Base-by-base conservation (phyloP, 192 early-diverging fungal species). In the Chytriomyces sp. region DNA sequence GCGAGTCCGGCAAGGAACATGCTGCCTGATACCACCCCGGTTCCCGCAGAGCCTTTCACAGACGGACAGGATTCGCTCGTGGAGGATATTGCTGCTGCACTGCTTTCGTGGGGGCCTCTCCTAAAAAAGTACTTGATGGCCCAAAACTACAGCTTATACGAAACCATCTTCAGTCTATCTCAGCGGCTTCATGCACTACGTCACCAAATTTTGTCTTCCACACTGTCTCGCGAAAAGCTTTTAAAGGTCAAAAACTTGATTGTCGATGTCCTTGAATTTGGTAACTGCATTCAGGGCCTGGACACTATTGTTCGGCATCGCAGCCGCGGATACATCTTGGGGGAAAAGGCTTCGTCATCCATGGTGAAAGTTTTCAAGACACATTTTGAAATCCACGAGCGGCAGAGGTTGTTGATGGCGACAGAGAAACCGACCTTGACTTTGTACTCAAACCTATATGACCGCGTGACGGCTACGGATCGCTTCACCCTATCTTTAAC, bases 1-100 rank as follows among this genome's bases (percentile, higher is more conserved):
- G n/a, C n/a, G n/a, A n/a, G n/a, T n/a, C n/a, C n/a, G n/a, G n/a
- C n/a, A n/a, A n/a, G n/a, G n/a, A n/a, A n/a, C n/a, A n/a, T n/a
- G n/a, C 60, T 78, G 33, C 70, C 72, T 22, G 70, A 62, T 38
- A n/a, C 71, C 31, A 41, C 78, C 3, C 65, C 54, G 7, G 37
- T 77, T 33, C 39, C 26, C 36, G 56, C 88, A 36, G 86, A 84
- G 3, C 85, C 90, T 19, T 37, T 76, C 0, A 79, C 82, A 14
- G 90, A 88, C 26, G 54, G 33, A 37, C 76, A 73, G 28, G 89
- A 91, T 66, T 83, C 88, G 19, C 71, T 91, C 6, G 78, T 89
- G 14, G 90, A 91, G 70, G 90, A 91, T 60, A 85, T 91, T 41
- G 82, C 87, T 4, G 84, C 88, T 0, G 80, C 78, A 36, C 75